phyloP scores from a whole-genome alignment of 2,329 filamentous ascomycete species.

The Cladorrhinum sp. region DNA sequence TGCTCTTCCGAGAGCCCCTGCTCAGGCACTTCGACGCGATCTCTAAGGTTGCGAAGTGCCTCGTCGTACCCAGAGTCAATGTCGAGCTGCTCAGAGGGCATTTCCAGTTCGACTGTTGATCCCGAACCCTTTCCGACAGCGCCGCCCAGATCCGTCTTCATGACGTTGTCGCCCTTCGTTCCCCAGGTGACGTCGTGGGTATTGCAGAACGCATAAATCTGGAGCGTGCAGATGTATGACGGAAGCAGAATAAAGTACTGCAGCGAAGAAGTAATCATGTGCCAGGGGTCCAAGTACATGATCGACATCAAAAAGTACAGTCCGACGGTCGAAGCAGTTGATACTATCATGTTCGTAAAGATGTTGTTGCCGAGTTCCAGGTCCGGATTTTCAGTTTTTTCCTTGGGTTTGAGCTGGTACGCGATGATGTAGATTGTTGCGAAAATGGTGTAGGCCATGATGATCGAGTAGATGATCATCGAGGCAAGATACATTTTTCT shows the following conservation, averaged over 20 bases:
- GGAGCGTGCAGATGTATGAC: constrained; percentile 91
- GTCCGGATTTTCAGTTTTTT: constrained; percentile 38
- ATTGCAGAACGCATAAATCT: constrained; percentile 99
- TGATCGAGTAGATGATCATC: constrained; percentile 86
- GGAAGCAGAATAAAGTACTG: constrained; percentile 95
- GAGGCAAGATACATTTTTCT: constrained; percentile 84
- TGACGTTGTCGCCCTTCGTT: constrained; percentile 96
- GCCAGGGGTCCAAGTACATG: constrained; percentile 96
- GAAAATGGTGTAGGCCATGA: constrained; percentile 96
- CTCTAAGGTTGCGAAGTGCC: constrained; percentile 90
- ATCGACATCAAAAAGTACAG: constrained; percentile 97
- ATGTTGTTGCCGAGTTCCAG: constrained; percentile 76
- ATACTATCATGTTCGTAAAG: constrained; percentile 93
- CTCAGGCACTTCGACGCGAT: constrained; percentile 77
- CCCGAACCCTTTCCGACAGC: constrained; percentile 68
- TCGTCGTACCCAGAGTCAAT: constrained; percentile 98
- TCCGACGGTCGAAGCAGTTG: constrained; percentile 81
- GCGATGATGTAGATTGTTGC: constrained; percentile 86
- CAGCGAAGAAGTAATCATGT: constrained; percentile 89
- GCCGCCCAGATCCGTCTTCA: constrained; percentile 86
- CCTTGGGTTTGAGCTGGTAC: constrained; percentile 62
- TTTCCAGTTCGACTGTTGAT: constrained; percentile 86
- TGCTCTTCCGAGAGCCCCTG: constrained; percentile 67
- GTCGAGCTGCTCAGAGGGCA: constrained; percentile 96
- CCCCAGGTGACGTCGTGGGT: constrained; percentile 99